Base-by-base conservation (phyloP, 2,329 filamentous ascomycete genomes). In the Paraphaeosphaeria minitans region DNA sequence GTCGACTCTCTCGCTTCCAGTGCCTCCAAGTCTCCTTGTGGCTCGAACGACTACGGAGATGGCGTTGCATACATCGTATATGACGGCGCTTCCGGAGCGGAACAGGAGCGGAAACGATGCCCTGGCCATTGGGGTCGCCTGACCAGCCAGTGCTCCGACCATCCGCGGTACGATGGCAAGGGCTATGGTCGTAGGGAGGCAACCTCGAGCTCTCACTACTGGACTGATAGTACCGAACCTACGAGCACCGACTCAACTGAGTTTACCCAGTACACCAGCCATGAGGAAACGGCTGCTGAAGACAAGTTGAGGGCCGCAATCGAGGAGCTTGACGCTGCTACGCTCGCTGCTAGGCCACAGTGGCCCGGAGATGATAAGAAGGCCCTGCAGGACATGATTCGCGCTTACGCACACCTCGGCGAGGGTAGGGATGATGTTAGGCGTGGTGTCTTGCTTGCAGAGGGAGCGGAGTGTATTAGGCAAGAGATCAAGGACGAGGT, bases 371-470 rank as follows among this genome's bases (percentile, higher is more conserved):
- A 63, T 48, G 61, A 64, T 19, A 57, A 62, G 50, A 59, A 66
- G 37, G 54, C 45, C 12, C 53, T 68, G 29, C 65, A 67, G 21
- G 64, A 68, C 13, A 60, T 68, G 19, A 63, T 70, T 19, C 65
- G 59, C 24, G 61, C 64, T 22, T 71, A 71, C 58, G 59, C 60
- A 47, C 39, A 33, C 6, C 48, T 58, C 29, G 35, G 59, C 12
- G 58, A 56, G 3, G 58, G 58, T 12, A 47, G 24, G 3, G 47
- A 43, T 12, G 53, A 53, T 41, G 33, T 53, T 21, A 24, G n/a
- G 53, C 14, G 49, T 50, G 19, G 39, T 35, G 22, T 48, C 19
- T 48, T 33, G 29, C 29, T 37, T 39, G 27, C 29, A 16, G 45
- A 43, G 22, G 19, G 41, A 9, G 10, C 41, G 22, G n/a, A 43